phyloP scores from a whole-genome alignment of 2,329 filamentous ascomycete genomes.

The Microdochium bolleyi region DNA sequence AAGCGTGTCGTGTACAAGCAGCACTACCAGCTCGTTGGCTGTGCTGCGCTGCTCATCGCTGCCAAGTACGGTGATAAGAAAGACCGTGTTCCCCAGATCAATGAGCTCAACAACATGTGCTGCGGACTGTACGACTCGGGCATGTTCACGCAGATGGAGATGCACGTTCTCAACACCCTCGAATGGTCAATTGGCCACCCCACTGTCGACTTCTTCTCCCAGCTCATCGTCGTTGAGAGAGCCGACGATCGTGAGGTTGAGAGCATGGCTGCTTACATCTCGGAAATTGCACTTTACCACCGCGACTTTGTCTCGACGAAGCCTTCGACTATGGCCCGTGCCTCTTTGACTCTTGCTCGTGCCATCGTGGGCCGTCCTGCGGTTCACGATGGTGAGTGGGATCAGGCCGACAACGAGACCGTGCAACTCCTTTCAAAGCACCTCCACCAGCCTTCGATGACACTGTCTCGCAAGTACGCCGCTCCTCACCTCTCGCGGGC shows the following conservation, averaged over 20 bases:
- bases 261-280: conserved; percentile 89
- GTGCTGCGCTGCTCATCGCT: conserved; percentile 89
- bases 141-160: conserved; percentile 99
- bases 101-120: conserved; percentile 98
- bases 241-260: conserved; percentile 77
- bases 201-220: conserved; percentile 88
- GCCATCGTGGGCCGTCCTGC: conserved; percentile 79
- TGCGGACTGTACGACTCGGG: conserved; percentile 96
- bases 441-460: conserved; percentile 49
- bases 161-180: conserved; percentile 96
- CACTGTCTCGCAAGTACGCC: conserved; percentile 52
- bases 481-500: conserved; percentile 44
- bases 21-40: conserved; percentile 96
- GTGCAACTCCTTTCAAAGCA: conserved; percentile 52
- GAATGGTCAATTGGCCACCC: conserved; percentile 96
- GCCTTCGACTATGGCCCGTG: conserved; percentile 83
- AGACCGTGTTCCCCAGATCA: conserved; percentile 94
- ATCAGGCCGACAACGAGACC: conserved; percentile 61
- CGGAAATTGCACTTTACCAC: conserved; percentile 92
- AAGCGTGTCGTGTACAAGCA: conserved; percentile 97
- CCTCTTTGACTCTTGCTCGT: conserved; percentile 76
- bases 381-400: conserved; percentile 69
- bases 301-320: conserved; percentile 92
- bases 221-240: conserved; percentile 78
- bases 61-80: conserved; percentile 99